Percentiles rank a stretch among this genome's conserved stretches.
Evolutionary conservation across 1,139 yeast genomes (phyloP).

Genomic region (Geotrichum australiense): DNA sequence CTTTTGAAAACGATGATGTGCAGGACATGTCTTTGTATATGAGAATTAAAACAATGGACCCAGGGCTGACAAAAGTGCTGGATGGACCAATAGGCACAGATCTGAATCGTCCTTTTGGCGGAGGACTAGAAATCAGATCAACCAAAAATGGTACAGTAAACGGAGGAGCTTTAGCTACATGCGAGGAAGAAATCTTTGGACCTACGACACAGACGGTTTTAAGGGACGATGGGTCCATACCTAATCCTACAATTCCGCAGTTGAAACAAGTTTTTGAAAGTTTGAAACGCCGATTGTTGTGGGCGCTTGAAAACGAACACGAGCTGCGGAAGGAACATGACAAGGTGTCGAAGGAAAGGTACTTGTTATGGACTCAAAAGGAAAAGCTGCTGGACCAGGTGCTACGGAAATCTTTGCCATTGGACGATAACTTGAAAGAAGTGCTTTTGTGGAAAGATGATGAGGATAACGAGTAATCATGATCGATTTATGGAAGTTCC

Average conservation of each 20-base stretch:
- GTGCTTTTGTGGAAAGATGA: background rate
- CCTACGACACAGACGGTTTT: constrained; percentile 13
- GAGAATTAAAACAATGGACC: constrained; percentile 25
- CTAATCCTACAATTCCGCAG: constrained; percentile 11
- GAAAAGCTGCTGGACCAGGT: constrained; percentile 53
- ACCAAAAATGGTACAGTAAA: constrained; percentile 1
- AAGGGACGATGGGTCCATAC: constrained; percentile 4
- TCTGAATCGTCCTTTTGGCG: constrained; percentile 16
- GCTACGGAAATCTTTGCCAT: constrained; percentile 30
- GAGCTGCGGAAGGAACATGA: constrained; percentile 42
- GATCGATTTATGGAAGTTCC: too few relatives aligned
- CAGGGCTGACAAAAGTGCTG: constrained; percentile 10
- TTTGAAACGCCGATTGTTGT: constrained; percentile 37
- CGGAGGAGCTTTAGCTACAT: too few relatives aligned
- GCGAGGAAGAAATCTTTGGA: constrained; percentile 15
- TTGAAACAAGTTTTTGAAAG: constrained; percentile 27
- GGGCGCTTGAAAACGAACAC: constrained; percentile 46
- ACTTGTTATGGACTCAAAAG: constrained; percentile 49
- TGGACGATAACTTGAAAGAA: constrained; percentile 15
- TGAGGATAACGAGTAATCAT: too few relatives aligned
- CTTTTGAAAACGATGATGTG: constrained; percentile 19
- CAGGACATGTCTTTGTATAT: constrained; percentile 12
- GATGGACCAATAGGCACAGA: constrained; percentile 11
- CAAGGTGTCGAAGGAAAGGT: constrained; percentile 35
- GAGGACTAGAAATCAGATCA: constrained; percentile 12